Evolutionary conservation across 2,329 filamentous ascomycete species (phyloP).

Genomic region (Talaromyces verruculosus): DNA sequence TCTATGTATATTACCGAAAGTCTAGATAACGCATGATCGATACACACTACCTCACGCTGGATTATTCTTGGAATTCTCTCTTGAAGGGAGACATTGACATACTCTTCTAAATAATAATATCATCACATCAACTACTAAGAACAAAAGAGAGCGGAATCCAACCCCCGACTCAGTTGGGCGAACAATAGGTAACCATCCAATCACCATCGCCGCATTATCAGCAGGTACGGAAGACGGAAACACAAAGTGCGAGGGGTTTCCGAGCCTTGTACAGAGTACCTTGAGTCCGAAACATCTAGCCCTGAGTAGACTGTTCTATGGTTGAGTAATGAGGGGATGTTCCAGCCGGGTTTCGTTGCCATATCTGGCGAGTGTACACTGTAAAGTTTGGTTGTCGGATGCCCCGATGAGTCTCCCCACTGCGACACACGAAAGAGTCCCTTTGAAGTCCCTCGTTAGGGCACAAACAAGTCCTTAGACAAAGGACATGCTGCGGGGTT

Average conservation of each 20-base stretch:
- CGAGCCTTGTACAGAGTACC: neutral
- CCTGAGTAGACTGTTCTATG: neutral
- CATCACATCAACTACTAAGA: neutral
- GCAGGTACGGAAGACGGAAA: constrained; percentile 4
- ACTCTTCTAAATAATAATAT: neutral
- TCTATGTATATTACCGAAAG: no score
- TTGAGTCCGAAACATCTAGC: neutral
- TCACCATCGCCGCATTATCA: constrained; percentile 3
- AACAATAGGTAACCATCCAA: neutral
- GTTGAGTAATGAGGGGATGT: neutral
- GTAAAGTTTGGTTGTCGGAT: neutral
- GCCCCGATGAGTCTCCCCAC: neutral
- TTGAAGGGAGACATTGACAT: neutral
- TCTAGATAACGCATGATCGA: neutral
- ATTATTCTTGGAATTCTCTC: neutral
- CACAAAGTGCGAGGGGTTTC: neutral
- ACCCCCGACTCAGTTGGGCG: neutral
- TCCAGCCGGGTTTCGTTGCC: neutral
- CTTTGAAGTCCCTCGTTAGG: no score
- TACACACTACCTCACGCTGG: neutral
- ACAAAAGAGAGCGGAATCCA: neutral
- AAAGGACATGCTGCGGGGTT: no score
- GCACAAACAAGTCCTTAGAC: no score
- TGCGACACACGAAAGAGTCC: no score
- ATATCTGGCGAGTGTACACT: neutral